These are phyloP conservation scores for Cryptococcus floricola DNA, from an alignment of 1,284 basidiomycete species.

Conservation along the genomic window DNA sequence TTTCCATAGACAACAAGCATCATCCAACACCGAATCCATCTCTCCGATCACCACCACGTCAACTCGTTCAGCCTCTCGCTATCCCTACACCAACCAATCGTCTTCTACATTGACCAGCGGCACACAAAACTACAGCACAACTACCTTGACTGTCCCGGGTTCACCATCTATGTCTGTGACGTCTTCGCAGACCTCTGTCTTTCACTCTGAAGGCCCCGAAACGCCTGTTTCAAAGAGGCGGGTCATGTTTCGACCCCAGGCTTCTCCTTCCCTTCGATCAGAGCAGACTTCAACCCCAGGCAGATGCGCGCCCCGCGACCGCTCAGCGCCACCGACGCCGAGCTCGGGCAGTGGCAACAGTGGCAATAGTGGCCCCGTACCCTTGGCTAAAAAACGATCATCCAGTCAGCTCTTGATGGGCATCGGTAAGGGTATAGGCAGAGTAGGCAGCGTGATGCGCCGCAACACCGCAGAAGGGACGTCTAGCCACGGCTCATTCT, in stretches of 20 bases:
- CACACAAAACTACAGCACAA: neutral
- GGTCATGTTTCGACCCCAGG: neutral
- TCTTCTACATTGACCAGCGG: constrained; percentile 1
- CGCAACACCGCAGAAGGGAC: constrained; percentile 5
- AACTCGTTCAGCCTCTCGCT: constrained; percentile 1
- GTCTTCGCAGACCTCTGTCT: neutral
- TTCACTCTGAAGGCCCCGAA: neutral
- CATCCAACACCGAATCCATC: neutral
- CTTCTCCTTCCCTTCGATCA: neutral
- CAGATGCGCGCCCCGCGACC: constrained; percentile 1
- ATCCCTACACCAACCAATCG: constrained; percentile 2
- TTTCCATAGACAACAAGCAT: neutral
- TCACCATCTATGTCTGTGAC: neutral
- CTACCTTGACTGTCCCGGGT: neutral
- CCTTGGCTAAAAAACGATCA: constrained; percentile 9
- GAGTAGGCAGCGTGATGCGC: constrained; percentile 17
- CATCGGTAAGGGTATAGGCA: constrained; percentile 11
- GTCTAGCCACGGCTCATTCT: neutral
- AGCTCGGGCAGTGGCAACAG: neutral
- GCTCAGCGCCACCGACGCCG: neutral
- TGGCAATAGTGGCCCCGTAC: neutral
- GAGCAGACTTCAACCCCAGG: constrained; percentile 1
- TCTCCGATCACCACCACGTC: neutral
- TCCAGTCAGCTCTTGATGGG: constrained; percentile 13
- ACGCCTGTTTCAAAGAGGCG: neutral